These are phyloP conservation scores for Lentithecium fluviatile DNA, from an alignment of 495 filamentous ascomycete genomes.

Conservation along the genomic window DNA sequence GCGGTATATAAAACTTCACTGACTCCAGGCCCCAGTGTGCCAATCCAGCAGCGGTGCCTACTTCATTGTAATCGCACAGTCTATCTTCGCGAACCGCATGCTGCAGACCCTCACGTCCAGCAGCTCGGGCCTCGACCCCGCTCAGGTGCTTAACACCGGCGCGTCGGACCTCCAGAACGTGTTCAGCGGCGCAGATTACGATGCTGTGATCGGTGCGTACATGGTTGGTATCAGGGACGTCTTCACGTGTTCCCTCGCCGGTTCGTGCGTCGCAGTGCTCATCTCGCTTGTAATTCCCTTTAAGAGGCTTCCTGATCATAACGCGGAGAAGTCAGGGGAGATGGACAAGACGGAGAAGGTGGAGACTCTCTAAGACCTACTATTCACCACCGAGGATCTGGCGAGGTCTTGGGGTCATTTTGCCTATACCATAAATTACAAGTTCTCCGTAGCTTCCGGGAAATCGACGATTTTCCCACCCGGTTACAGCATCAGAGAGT, in stretches of 20 bases:
- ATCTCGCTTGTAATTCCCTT: slow-evolving; percentile 11
- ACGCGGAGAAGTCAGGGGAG: too few relatives aligned
- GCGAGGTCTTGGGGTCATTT: too few relatives aligned
- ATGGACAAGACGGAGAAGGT: too few relatives aligned
- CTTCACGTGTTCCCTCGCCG: slow-evolving; percentile 12
- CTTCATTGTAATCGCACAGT: slow-evolving; percentile 12
- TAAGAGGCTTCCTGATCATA: too few relatives aligned
- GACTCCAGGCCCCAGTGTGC: not conserved
- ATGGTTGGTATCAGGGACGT: slow-evolving; percentile 19
- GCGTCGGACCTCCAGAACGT: slow-evolving; percentile 9
- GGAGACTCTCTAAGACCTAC: too few relatives aligned
- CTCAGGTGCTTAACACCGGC: slow-evolving; percentile 5
- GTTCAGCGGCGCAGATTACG: slow-evolving; percentile 9
- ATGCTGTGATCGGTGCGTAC: slow-evolving; percentile 10
- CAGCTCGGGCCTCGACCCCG: slow-evolving; percentile 8
- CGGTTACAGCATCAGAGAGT: too few relatives aligned
- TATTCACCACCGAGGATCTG: too few relatives aligned
- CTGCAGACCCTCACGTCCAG: not conserved
- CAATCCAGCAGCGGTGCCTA: slow-evolving; percentile 22
- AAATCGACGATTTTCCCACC: too few relatives aligned
- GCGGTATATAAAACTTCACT: not conserved
- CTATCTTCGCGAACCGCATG: slow-evolving; percentile 24
- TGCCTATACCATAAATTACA: too few relatives aligned
- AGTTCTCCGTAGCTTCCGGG: too few relatives aligned
- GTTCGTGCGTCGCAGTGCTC: slow-evolving; percentile 6